Base-by-base conservation (phyloP, 305 asterid genomes). In the Fraxinus ornus region DNA sequence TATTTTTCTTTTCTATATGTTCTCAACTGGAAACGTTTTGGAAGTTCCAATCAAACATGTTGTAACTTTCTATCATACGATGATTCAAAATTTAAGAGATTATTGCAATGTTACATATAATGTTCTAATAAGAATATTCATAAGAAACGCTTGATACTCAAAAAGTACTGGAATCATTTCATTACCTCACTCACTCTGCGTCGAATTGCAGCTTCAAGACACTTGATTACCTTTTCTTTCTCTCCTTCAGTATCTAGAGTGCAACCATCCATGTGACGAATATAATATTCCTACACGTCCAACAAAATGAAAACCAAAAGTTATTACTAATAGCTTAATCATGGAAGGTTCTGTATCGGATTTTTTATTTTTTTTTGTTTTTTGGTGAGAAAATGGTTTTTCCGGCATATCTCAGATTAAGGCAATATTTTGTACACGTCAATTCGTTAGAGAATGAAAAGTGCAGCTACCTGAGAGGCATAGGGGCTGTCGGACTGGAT, bases 131-230 rank as follows among this genome's bases (percentile, higher is more conserved):
- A 71, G 76, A 28, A 77, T 8, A 12, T 52, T 52, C 71, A 30
- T 17, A 7, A 26, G 30, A 55, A 74, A 36, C 30, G 62, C 35
- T 32, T 49, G 12, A 0, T n/a, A 57, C 26, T 70, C 52, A 4
- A 49, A 36, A 71, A 41, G 70, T 21, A 70, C 22, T 0, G 76
- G 44, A 15, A 66, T 21, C 62, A 22, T 82, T 64, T 78, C 71
- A 70, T 86, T 88, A 95, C 99, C 97, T 95, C 98, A 66, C 98
- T 94, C 35, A 87, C 88, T 90, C 98, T 83, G 85, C 98, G 94
- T 77, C 89, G 88, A 79, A 95, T 91, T 13, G 99, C 98, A 83
- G 98, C 99, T 90, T 95, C 98, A 32, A 95, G 94, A 84, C 99
- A 95, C 90, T 93, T 95, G 85, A 88, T 79, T 81, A 92, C 97